Evolutionary conservation across 2,329 filamentous ascomycete species (phyloP).

Genomic region (Pseudogymnoascus sp.): DNA sequence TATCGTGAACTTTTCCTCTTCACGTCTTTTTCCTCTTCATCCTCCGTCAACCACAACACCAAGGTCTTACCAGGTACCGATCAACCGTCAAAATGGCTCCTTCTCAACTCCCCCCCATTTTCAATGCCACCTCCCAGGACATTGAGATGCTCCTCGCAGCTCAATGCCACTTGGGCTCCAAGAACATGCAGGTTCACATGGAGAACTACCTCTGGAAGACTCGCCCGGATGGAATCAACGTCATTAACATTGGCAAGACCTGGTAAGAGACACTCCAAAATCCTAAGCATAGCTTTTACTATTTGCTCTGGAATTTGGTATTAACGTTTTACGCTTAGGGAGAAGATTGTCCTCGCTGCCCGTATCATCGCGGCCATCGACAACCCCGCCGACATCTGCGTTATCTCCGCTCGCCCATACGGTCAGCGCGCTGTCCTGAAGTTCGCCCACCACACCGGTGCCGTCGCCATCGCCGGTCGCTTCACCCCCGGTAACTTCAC

Average conservation of each 20-base stretch:
- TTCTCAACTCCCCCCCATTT: slow-evolving; percentile 84
- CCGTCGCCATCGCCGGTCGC: slow-evolving; percentile 95
- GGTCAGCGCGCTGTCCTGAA: slow-evolving; percentile 99
- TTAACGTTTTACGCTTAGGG: slow-evolving; percentile 50
- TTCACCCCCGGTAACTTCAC: slow-evolving; percentile 99
- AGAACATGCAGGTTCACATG: slow-evolving; percentile 99
- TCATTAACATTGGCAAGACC: slow-evolving; percentile 99
- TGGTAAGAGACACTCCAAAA: slow-evolving; percentile 55
- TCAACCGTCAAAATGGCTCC: slow-evolving; percentile 78
- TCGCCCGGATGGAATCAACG: slow-evolving; percentile 94
- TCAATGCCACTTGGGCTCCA: slow-evolving; percentile 92
- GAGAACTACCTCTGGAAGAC: slow-evolving; percentile 99
- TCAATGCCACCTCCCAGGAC: slow-evolving; percentile 95
- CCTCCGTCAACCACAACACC: slow-evolving; percentile 12
- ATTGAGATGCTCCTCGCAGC: slow-evolving; percentile 99
- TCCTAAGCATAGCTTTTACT: neutral
- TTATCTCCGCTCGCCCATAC: slow-evolving; percentile 99
- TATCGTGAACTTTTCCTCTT: slow-evolving; percentile 24
- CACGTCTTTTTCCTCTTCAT: slow-evolving; percentile 25
- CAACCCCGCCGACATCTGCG: slow-evolving; percentile 98
- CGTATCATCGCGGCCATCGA: slow-evolving; percentile 98
- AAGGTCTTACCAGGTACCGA: slow-evolving; percentile 30
- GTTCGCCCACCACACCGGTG: slow-evolving; percentile 97
- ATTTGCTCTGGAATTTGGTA: neutral
- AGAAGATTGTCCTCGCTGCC: slow-evolving; percentile 98